A percentile compares a stretch with the other conserved stretches of the same genome.
These are phyloP conservation scores for Solanum rostratum DNA, from an alignment of 257 asterid species.

Conservation along the genomic window DNA sequence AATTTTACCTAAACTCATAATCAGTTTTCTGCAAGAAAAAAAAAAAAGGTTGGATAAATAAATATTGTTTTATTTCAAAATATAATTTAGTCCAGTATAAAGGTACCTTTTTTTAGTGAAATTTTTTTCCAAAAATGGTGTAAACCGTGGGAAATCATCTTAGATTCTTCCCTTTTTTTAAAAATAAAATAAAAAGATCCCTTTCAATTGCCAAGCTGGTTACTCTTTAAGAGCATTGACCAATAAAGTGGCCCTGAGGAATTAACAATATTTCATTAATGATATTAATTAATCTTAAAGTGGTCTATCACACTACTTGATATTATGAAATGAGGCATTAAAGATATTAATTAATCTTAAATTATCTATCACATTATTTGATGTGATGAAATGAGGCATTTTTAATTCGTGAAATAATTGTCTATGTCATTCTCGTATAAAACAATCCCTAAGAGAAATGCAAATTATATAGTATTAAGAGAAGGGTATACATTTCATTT, in stretches of 20 bases:
- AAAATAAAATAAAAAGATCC: not conserved
- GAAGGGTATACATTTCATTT: not conserved
- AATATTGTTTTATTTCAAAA: not conserved
- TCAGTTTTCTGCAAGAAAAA: not conserved
- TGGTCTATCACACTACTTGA: not conserved
- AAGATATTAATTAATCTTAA: too few relatives aligned
- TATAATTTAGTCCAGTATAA: not conserved
- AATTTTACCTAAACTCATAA: too few relatives aligned
- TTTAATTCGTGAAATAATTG: not conserved
- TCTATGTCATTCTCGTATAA: not conserved
- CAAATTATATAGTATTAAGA: not conserved
- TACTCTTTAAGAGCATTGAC: not conserved
- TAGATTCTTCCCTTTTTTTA: not conserved
- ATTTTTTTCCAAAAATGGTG: too few relatives aligned
- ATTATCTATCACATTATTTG: not conserved
- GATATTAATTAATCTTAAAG: too few relatives aligned
- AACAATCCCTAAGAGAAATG: not conserved
- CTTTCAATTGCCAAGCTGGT: not conserved
- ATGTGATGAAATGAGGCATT: not conserved
- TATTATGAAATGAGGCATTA: not conserved
- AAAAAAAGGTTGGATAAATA: not conserved
- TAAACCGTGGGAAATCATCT: not conserved
- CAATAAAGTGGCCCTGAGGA: not conserved
- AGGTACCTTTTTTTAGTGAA: not conserved
- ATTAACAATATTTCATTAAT: not conserved